Evolutionary conservation across 768 basidiomycete species (phyloP).

Genomic region (Plicaturopsis crispa): DNA sequence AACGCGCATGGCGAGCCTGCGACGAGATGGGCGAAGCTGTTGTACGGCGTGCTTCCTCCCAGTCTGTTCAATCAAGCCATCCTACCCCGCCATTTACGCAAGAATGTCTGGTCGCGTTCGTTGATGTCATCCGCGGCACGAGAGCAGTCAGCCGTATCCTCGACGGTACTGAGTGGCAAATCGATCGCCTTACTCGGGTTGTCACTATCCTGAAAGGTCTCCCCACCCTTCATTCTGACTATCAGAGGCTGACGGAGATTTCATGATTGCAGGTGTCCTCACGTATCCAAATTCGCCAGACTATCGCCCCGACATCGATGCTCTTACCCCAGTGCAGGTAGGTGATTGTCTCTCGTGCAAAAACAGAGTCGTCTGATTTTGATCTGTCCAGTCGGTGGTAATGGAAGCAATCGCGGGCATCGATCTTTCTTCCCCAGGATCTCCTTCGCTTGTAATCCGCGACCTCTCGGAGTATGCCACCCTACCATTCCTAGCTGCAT

Average conservation of each 20-base stretch:
- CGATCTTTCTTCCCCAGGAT: slow-evolving; percentile 52
- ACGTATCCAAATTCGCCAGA: slow-evolving; percentile 81
- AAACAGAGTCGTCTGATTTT: slow-evolving; percentile 7
- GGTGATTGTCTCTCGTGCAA: slow-evolving; percentile 7
- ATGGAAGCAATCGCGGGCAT: slow-evolving; percentile 64
- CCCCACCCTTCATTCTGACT: background rate
- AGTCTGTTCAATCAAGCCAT: slow-evolving; percentile 7
- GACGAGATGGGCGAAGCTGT: slow-evolving; percentile 56
- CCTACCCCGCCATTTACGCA: slow-evolving; percentile 32
- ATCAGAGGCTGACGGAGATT: background rate
- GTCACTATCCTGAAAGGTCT: slow-evolving; percentile 74
- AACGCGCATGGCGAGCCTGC: slow-evolving; percentile 65
- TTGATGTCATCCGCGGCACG: slow-evolving; percentile 62
- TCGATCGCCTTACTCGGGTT: slow-evolving; percentile 57
- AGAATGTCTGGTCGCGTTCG: slow-evolving; percentile 77
- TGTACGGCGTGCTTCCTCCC: slow-evolving; percentile 19
- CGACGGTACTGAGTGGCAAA: slow-evolving; percentile 51
- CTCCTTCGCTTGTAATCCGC: slow-evolving; percentile 66
- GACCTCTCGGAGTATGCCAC: slow-evolving; percentile 84
- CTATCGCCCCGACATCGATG: slow-evolving; percentile 84
- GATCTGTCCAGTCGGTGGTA: slow-evolving; percentile 49
- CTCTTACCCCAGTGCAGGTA: slow-evolving; percentile 75
- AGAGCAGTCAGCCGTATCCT: slow-evolving; percentile 40
- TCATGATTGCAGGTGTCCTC: slow-evolving; percentile 43
- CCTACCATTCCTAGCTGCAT: slow-evolving; percentile 80